A percentile compares a stretch with the other conserved stretches of the same genome.
Conservation (phyloP, 23 red algal genomes). For the Gracilariopsis chorda region DNA sequence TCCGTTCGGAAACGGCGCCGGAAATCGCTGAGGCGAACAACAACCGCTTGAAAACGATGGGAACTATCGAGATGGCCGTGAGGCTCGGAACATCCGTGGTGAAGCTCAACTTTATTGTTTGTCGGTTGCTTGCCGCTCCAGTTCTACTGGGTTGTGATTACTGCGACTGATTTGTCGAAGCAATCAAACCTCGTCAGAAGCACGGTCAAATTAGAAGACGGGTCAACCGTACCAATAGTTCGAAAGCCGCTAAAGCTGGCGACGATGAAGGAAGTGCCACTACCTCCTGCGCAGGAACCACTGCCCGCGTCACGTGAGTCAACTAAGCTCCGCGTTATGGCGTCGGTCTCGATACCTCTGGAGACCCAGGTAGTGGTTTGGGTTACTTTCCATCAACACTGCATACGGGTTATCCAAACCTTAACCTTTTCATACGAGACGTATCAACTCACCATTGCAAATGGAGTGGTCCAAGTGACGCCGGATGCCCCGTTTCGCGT, state of each 20-base stretch:
- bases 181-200: too few relatives aligned
- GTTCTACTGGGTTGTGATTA: too few relatives aligned
- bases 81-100: neutral
- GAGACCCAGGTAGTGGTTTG: too few relatives aligned
- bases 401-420: neutral
- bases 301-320: neutral
- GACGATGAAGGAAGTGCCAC: neutral
- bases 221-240: too few relatives aligned
- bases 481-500: neutral
- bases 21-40: constrained; percentile 18
- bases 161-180: too few relatives aligned
- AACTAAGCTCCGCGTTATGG: neutral
- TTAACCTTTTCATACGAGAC: neutral
- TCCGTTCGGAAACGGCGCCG: neutral
- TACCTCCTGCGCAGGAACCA: neutral
- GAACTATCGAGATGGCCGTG: neutral
- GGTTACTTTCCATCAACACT: neutral
- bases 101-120: neutral
- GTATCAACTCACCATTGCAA: neutral
- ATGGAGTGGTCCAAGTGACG: neutral
- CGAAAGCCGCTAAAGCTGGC: neutral
- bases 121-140: neutral
- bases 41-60: neutral
- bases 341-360: too few relatives aligned
- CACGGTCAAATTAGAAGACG: too few relatives aligned